These are phyloP conservation scores for Acorus gramineus DNA, from an alignment of 106 monocot species.

Conservation along the genomic window DNA sequence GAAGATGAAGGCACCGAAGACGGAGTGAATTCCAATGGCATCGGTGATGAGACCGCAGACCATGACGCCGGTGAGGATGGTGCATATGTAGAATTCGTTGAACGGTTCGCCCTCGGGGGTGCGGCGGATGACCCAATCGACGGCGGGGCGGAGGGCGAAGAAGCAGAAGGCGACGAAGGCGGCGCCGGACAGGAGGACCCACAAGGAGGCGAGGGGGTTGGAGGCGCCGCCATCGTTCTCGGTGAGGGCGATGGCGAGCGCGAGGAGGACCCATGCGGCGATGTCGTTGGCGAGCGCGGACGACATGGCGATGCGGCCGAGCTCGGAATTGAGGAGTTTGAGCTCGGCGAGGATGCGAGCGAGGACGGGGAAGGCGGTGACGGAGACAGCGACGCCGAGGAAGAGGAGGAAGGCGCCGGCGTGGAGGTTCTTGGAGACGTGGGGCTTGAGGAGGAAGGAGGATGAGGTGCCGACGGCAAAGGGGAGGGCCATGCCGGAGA, in stretches of 20 bases:
- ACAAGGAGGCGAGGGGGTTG: neutral
- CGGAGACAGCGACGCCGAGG: conserved; percentile 12
- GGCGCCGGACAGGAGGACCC: neutral
- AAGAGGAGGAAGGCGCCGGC: conserved; percentile 13
- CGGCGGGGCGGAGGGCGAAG: conserved; percentile 12
- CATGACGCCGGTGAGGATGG: conserved; percentile 35
- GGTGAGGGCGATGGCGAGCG: conserved; percentile 8
- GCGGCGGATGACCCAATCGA: conserved; percentile 18
- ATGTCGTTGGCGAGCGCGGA: conserved; percentile 21
- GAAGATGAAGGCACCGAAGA: conserved; percentile 44
- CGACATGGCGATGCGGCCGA: conserved; percentile 28
- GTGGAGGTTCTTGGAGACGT: neutral
- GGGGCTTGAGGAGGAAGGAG: neutral
- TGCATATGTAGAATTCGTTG: conserved; percentile 14
- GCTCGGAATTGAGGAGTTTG: conserved; percentile 25
- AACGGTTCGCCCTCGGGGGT: conserved; percentile 46
- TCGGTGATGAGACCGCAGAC: conserved; percentile 24
- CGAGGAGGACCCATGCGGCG: conserved; percentile 33
- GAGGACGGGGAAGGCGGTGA: conserved; percentile 21
- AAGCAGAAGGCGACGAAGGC: conserved; percentile 16
- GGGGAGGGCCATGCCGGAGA: conserved; percentile 8
- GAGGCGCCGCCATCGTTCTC: conserved; percentile 4
- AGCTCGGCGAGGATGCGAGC: conserved; percentile 22
- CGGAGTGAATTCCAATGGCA: conserved; percentile 28
- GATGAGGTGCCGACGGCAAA: conserved; percentile 8